phyloP scores from a whole-genome alignment of 75 land plant species.

The Cryptomeria japonica region DNA sequence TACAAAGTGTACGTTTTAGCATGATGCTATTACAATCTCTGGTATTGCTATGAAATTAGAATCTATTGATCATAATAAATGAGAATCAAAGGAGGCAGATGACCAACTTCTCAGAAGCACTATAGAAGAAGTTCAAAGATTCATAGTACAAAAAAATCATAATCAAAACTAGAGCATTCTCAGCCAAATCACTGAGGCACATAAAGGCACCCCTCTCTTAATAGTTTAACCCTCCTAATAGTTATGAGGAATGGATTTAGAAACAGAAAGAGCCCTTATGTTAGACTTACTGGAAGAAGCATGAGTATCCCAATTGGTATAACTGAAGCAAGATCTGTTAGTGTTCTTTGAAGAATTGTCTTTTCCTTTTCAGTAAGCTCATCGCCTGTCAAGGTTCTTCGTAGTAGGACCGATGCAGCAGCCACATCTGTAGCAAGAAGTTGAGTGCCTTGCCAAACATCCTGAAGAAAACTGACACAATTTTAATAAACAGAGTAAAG shows the following conservation, averaged over 20 bases:
- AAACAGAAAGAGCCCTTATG: too few relatives aligned
- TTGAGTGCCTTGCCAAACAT: conserved; percentile 93
- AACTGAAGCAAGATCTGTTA: conserved; percentile 92
- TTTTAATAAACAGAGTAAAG: neutral
- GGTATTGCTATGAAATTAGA: neutral
- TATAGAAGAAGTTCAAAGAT: neutral
- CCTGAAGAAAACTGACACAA: conserved; percentile 36
- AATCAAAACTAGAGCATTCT: neutral
- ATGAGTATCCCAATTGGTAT: conserved; percentile 93
- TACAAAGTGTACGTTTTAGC: neutral
- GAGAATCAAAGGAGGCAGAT: neutral
- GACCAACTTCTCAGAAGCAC: neutral
- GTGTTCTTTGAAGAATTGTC: conserved; percentile 73
- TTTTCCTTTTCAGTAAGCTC: conserved; percentile 89
- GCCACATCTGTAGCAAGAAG: conserved; percentile 83
- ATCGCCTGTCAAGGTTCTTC: conserved; percentile 65
- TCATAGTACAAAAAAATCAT: neutral
- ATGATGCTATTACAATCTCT: neutral
- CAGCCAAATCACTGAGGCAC: neutral
- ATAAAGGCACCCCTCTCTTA: neutral
- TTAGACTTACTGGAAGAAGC: conserved; percentile 87
- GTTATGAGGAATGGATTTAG: too few relatives aligned
- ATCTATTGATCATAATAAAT: neutral
- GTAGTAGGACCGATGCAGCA: conserved; percentile 72
- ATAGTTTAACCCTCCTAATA: too few relatives aligned